phyloP scores from a whole-genome alignment of 148 eudicot species.

The Rhododendron mucronatum region DNA sequence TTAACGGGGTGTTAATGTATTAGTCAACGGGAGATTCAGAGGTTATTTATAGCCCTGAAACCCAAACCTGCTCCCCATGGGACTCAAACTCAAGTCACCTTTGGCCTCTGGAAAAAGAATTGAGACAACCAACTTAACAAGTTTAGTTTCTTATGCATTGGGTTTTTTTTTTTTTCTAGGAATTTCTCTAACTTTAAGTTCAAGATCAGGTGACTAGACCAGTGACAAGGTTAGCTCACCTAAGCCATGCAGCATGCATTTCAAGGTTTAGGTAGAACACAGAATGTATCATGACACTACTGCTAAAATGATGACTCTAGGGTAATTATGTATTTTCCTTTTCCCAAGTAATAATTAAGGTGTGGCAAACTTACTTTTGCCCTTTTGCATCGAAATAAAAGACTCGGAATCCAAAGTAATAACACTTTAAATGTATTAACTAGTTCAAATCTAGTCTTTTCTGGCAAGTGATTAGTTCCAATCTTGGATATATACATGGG shows the following conservation, averaged over 20 bases:
- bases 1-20: too few relatives aligned
- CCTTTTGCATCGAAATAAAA: neutral
- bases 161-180: too few relatives aligned
- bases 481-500: too few relatives aligned
- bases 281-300: neutral
- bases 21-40: too few relatives aligned
- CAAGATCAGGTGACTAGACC: neutral
- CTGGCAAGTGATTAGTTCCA: neutral
- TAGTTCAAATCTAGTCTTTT: neutral
- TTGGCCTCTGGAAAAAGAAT: too few relatives aligned
- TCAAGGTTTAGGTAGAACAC: constrained; percentile 14
- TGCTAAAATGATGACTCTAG: neutral
- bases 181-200: neutral
- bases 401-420: neutral
- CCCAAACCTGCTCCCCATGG: too few relatives aligned
- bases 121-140: too few relatives aligned
- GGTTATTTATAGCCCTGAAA: too few relatives aligned
- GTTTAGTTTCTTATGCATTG: neutral
- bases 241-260: neutral
- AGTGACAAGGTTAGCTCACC: constrained; percentile 4
- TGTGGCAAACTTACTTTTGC: neutral
- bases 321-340: neutral
- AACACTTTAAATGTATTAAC: too few relatives aligned
- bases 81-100: too few relatives aligned
- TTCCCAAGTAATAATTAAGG: neutral